Base-by-base conservation (phyloP, 2,329 filamentous ascomycete species). In the Phoma herbarum region DNA sequence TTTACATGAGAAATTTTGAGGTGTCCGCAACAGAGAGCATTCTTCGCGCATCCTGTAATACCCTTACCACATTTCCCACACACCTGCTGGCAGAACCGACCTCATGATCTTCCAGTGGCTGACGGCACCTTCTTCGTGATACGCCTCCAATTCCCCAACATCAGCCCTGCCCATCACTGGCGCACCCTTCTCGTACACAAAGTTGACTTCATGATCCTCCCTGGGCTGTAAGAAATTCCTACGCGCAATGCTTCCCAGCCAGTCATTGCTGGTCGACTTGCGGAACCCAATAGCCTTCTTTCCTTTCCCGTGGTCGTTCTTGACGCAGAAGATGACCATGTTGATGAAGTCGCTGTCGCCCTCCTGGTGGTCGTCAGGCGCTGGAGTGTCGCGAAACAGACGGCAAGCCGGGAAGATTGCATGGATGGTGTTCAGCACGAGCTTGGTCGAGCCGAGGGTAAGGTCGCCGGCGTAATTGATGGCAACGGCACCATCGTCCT, bases 381-480 rank as follows among this genome's bases (percentile, higher is more conserved):
- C 78, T 4, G 86, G 83, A 25, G 85, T 83, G 78, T 99, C 95
- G 62, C 95, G 89, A 84, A 93, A 99, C 68, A 96, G 87, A 60
- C 93, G 91, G 79, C 95, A 99, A 4, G 88, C 86, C n/a, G 92
- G 90, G 77, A 98, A 99, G 57, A 95, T 87, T 26, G 86, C 78
- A 62, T 84, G 84, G 75, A 98, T 93, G 29, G 95, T 98, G 71
- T 90, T 87, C 67, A 96, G 86, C 25, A 97, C 86, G 29, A 94
- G 86, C 55, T 85, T 86, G 12, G 94, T 90, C 0, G 92, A 86
- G 3, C 91, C 90, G 25, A 94, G 84, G 16, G 84, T 80, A 52
- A 98, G 85, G 75, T 98, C 93, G 50, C 93, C 95, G 5, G 95
- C 95, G 76, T 97, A 99, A 80, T 98, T 99, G 75, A 99, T 95